phyloP scores from a whole-genome alignment of 2,329 filamentous ascomycete species.

The Aureobasidium leucospermi region DNA sequence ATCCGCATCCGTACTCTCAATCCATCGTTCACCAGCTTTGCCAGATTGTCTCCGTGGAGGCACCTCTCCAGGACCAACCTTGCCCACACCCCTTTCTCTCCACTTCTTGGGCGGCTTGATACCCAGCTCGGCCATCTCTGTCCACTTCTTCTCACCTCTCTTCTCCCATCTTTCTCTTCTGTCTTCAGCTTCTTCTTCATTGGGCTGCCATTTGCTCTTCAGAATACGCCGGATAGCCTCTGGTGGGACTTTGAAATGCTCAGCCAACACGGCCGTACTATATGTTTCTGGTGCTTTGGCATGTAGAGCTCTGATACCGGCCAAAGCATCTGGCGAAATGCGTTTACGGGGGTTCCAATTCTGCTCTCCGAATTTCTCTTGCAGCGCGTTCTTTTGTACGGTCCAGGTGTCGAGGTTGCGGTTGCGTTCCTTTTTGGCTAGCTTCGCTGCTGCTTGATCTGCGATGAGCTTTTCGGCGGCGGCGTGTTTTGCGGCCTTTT shows the following conservation, averaged over 20 bases:
- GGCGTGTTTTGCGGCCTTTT: constrained; percentile 14
- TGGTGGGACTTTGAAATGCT: constrained; percentile 76
- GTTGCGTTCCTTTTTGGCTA: constrained; percentile 6
- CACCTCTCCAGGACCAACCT: constrained; percentile 10
- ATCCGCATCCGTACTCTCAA: constrained; percentile 12
- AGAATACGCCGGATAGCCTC: constrained; percentile 85
- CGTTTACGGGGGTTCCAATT: constrained; percentile 78
- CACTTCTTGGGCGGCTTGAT: constrained; percentile 50
- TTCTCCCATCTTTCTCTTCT: constrained; percentile 40
- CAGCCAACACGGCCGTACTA: constrained; percentile 63
- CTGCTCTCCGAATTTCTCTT: constrained; percentile 67
- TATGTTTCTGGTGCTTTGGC: constrained; percentile 69
- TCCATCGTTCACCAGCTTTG: constrained; percentile 15
- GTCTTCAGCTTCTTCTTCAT: constrained; percentile 37
- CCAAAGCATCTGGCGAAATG: constrained; percentile 83
- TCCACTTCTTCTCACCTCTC: constrained; percentile 43
- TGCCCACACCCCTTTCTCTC: constrained; percentile 37
- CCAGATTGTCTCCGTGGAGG: constrained; percentile 14
- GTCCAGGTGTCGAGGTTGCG: constrained; percentile 54
- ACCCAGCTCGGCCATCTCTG: constrained; percentile 41
- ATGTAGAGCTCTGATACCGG: constrained; percentile 81
- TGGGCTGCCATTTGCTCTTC: constrained; percentile 66
- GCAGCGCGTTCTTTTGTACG: constrained; percentile 65
- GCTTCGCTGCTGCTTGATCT: not conserved
- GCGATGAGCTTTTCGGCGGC: not conserved